Evolutionary conservation across 139 green algal species (phyloP), one percentile per base, ranked within the genome.

Genomic region (Tetraselmis striata): DNA sequence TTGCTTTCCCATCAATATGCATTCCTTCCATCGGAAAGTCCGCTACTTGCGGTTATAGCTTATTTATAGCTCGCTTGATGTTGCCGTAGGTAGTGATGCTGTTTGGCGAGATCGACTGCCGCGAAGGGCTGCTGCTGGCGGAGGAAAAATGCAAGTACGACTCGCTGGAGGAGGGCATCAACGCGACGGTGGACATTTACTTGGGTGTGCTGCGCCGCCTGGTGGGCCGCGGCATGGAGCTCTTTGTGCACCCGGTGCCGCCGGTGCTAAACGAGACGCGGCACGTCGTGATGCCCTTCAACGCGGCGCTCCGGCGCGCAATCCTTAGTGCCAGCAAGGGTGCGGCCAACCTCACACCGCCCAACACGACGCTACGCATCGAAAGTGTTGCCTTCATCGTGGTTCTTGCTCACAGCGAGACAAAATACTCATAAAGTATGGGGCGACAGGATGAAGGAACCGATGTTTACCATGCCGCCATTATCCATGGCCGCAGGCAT

Each of bases 31-130:
- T n/a, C n/a, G n/a, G n/a, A n/a, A n/a, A n/a, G n/a, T n/a, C n/a
- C n/a, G 23, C 74, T 77, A n/a, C 11, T 5, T 81, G 31, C 18
- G 23, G 1, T 81, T 29, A 24, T 81, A 31, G 5, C 23, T 0
- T 74, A 23, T 75, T n/a, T 67, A 31, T 30, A 75, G 30, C 31
- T 28, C n/a, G n/a, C n/a, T 75, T 2, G 24, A 18, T 31, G 27
- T 24, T 77, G 82, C 83, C 92, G 85, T 82, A 87, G 30, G 82
- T 93, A 26, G 83, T 97, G 59, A 80, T 96, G 84, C 32, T 94
- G 83, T 87, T 97, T 79, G 93, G 93, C 1, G 93, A 96, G 82
- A 96, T 97, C 75, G 93, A 97, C 86, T 96, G 93, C 86, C 78
- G 93, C 1, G 93, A 96, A 80, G 93, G 93, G n/a, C 86, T 97